A percentile compares a stretch with the other conserved stretches of the same genome.
Evolutionary conservation across 2,329 filamentous ascomycete species (phyloP).

Genomic region (Penicillium palitans): DNA sequence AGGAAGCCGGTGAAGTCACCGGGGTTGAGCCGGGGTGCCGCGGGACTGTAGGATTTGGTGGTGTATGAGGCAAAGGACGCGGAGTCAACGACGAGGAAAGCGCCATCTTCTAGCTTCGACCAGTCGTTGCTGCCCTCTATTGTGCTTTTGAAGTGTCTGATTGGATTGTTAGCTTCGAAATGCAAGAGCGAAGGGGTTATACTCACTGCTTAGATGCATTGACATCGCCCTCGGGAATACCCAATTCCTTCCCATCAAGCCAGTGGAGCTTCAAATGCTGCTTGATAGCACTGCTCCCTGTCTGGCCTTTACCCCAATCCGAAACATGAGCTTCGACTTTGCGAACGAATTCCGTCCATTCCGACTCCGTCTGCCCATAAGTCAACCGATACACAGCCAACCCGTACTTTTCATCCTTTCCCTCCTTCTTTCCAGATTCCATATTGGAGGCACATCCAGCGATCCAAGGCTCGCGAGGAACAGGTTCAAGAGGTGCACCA

Average conservation of each 20-base stretch:
- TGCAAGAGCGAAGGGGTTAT: neutral
- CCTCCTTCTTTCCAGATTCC: neutral
- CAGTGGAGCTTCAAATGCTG: slow-evolving; percentile 27
- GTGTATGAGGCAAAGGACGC: slow-evolving; percentile 20
- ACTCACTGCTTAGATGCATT: slow-evolving; percentile 14
- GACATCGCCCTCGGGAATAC: slow-evolving; percentile 19
- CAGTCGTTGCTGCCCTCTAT: neutral
- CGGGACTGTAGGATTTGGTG: slow-evolving; percentile 9
- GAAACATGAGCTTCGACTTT: slow-evolving; percentile 26
- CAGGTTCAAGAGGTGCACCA: slow-evolving; percentile 9
- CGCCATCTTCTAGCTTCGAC: neutral
- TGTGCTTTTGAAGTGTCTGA: slow-evolving; percentile 15
- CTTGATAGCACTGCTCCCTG: slow-evolving; percentile 23
- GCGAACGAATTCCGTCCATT: slow-evolving; percentile 25
- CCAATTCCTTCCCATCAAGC: slow-evolving; percentile 26
- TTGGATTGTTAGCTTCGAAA: neutral
- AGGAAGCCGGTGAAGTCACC: slow-evolving; percentile 26
- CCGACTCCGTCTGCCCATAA: slow-evolving; percentile 20
- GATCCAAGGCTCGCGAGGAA: slow-evolving; percentile 25
- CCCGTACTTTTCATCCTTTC: slow-evolving; percentile 7
- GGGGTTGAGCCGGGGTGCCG: slow-evolving; percentile 3
- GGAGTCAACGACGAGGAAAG: slow-evolving; percentile 23
- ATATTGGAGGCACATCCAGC: neutral
- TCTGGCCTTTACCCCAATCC: slow-evolving; percentile 27
- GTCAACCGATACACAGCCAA: slow-evolving; percentile 29